Evolutionary conservation across 441 rosid species (phyloP).

Genomic region (Hypseocharis bilobata): DNA sequence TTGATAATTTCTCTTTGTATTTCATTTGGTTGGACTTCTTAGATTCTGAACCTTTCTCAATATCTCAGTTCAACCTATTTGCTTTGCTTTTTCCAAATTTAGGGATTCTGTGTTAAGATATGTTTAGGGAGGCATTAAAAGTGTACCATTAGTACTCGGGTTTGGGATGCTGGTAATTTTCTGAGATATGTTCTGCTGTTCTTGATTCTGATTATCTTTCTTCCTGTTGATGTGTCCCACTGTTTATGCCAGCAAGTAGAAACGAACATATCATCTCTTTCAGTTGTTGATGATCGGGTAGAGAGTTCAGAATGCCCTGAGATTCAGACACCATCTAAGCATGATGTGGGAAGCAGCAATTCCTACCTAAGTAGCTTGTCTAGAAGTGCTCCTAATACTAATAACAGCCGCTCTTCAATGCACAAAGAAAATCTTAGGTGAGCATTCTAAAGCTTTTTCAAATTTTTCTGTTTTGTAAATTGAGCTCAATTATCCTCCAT

Average conservation of each 20-base stretch:
- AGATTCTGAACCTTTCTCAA: too few species aligned
- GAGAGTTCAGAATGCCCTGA: slow-evolving; percentile 30
- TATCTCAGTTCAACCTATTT: too few species aligned
- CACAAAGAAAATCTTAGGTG: slow-evolving; percentile 34
- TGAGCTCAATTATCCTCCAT: slow-evolving; percentile 14
- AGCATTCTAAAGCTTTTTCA: slow-evolving; percentile 16
- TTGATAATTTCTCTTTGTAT: neutral
- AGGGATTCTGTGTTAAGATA: slow-evolving; percentile 1
- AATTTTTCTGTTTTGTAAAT: slow-evolving; percentile 4
- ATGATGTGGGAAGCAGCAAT: slow-evolving; percentile 24
- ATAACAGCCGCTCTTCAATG: slow-evolving; percentile 25
- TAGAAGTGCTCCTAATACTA: slow-evolving; percentile 29
- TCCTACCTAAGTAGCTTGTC: slow-evolving; percentile 36
- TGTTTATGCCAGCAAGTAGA: slow-evolving; percentile 25
- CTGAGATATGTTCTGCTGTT: slow-evolving; percentile 7
- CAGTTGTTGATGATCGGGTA: slow-evolving; percentile 26
- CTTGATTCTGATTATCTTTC: slow-evolving; percentile 14
- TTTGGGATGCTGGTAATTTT: neutral
- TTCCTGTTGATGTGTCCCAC: slow-evolving; percentile 7
- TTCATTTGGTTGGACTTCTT: neutral
- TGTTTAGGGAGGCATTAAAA: too few species aligned
- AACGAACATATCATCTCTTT: slow-evolving; percentile 25
- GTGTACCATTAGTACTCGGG: neutral
- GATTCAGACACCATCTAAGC: slow-evolving; percentile 39
- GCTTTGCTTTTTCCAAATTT: neutral